Evolutionary conservation across 495 filamentous ascomycete genomes (phyloP).

Genomic region (Lasiosphaeria hispida): DNA sequence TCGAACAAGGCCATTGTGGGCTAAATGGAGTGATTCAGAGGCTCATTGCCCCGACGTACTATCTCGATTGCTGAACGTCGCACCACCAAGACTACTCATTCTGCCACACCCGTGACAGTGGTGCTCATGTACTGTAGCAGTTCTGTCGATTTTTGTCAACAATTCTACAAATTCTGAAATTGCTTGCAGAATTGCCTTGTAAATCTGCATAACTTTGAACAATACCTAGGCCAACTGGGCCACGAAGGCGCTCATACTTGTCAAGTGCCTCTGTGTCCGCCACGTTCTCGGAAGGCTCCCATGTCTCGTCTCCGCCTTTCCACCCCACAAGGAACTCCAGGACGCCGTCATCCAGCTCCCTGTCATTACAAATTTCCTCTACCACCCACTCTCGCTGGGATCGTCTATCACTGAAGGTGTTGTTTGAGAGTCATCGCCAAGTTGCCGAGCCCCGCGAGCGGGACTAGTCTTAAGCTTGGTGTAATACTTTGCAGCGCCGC

Average conservation of each 20-base stretch:
- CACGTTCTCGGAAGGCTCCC: neutral
- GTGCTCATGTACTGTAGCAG: too few relatives aligned
- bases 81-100: too few relatives aligned
- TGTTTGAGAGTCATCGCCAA: neutral
- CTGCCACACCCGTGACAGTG: too few relatives aligned
- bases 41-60: too few relatives aligned
- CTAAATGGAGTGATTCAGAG: too few relatives aligned
- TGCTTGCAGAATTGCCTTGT: too few relatives aligned
- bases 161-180: too few relatives aligned
- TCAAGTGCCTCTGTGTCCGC: neutral
- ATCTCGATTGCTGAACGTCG: too few relatives aligned
- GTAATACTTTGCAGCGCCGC: neutral
- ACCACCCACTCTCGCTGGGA: slow-evolving; percentile 2
- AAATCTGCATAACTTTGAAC: too few relatives aligned
- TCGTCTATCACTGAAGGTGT: neutral
- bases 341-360: neutral
- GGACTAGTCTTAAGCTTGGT: neutral
- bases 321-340: neutral
- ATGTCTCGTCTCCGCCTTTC: slow-evolving; percentile 1
- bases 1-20: too few relatives aligned
- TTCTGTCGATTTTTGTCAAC: too few relatives aligned
- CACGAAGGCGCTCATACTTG: slow-evolving; percentile 1
- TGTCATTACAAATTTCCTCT: neutral
- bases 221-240: slow-evolving; percentile 1
- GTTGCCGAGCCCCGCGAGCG: neutral